A percentile compares a stretch with the other conserved stretches of the same genome.
Conservation (phyloP, 2,329 filamentous ascomycete genomes). For the Colletotrichum ledebouriae region DNA sequence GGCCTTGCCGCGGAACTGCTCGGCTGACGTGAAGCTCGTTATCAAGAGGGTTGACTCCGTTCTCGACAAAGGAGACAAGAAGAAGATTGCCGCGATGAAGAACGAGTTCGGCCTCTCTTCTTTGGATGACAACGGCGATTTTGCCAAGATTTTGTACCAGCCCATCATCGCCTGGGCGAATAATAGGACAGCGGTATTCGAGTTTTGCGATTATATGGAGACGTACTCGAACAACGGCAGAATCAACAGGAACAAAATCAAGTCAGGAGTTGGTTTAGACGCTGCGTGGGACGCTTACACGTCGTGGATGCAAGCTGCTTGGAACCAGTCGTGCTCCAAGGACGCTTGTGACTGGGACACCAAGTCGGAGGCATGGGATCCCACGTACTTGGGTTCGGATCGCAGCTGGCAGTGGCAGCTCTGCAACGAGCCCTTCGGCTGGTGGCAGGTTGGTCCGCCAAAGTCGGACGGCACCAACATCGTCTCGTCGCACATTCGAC, state of each 20-base stretch:
- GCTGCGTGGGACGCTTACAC: conserved; percentile 22
- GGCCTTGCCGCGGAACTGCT: conserved; percentile 53
- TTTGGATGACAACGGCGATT: conserved; percentile 30
- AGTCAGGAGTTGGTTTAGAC: conserved; percentile 16
- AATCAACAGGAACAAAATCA: background rate
- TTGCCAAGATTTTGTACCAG: conserved; percentile 15
- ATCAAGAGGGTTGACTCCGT: conserved; percentile 61
- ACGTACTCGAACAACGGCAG: conserved; percentile 16
- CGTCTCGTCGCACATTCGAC: conserved; percentile 28
- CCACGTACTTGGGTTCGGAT: background rate
- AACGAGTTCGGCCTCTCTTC: conserved; percentile 27
- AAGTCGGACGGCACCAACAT: conserved; percentile 33
- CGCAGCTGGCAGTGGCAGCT: conserved; percentile 36
- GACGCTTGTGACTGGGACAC: conserved; percentile 8
- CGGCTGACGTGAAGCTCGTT: conserved; percentile 59
- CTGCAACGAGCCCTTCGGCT: conserved; percentile 40
- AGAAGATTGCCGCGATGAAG: conserved; percentile 32
- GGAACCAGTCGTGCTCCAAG: conserved; percentile 12
- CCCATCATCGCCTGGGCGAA: conserved; percentile 27
- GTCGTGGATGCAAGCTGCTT: background rate
- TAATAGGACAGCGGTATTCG: conserved; percentile 3
- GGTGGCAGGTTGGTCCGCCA: conserved; percentile 33
- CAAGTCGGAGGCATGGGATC: background rate
- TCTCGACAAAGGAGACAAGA: conserved; percentile 43
- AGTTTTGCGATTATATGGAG: conserved; percentile 31